Conservation (phyloP, 805 yeast species). For the Kodamaea restingae region DNA sequence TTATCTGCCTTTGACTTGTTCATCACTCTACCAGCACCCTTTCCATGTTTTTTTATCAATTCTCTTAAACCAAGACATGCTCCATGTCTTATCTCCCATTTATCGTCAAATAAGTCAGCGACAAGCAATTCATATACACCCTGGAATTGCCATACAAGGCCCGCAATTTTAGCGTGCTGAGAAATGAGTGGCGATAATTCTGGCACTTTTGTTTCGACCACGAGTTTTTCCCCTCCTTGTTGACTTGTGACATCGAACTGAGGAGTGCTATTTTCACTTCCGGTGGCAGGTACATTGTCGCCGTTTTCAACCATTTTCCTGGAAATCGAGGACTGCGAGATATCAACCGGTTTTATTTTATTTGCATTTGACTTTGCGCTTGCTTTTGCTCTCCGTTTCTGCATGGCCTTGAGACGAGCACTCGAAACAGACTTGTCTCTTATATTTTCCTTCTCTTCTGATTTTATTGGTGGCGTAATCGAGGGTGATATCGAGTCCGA, state of each 20-base stretch:
- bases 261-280: slow-evolving; percentile 20
- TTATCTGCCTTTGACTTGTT: slow-evolving; percentile 63
- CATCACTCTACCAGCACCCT: slow-evolving; percentile 76
- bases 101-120: slow-evolving; percentile 74
- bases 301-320: slow-evolving; percentile 46
- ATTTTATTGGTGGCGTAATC: slow-evolving; percentile 16
- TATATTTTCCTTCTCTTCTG: slow-evolving; percentile 8
- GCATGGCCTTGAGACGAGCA: slow-evolving; percentile 89
- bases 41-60: slow-evolving; percentile 74
- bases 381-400: slow-evolving; percentile 82
- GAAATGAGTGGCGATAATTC: slow-evolving; percentile 65
- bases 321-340: slow-evolving; percentile 68
- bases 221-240: slow-evolving; percentile 74
- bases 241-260: slow-evolving; percentile 69
- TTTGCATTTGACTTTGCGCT: slow-evolving; percentile 50
- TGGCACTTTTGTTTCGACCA: slow-evolving; percentile 71
- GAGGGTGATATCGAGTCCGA: slow-evolving; percentile 15
- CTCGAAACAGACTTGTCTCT: slow-evolving; percentile 37
- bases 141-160: slow-evolving; percentile 89
- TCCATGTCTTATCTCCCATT: slow-evolving; percentile 96
- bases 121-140: slow-evolving; percentile 82
- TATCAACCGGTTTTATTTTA: slow-evolving; percentile 53
- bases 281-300: slow-evolving; percentile 15
- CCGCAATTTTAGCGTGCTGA: slow-evolving; percentile 66
- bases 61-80: slow-evolving; percentile 91